phyloP scores from a whole-genome alignment of 208 protist genomes.

The Trypanosoma caninum region DNA sequence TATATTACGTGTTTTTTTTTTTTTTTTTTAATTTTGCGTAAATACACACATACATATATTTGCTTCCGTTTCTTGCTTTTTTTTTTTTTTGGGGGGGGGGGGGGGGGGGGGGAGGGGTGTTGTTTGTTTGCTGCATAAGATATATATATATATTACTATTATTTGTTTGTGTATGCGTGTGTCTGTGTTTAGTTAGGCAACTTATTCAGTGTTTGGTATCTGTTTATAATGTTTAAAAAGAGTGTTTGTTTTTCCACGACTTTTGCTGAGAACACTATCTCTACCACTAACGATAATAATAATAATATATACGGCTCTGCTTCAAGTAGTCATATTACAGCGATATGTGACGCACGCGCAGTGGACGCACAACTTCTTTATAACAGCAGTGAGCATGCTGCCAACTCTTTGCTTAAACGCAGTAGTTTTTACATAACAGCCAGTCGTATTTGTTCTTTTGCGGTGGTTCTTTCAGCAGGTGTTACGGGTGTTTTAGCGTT shows the following conservation, averaged over 20 bases:
- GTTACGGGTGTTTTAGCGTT: constrained; percentile 24
- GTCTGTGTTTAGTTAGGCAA: too few species aligned
- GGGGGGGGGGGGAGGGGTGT: background rate
- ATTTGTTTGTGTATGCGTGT: too few species aligned
- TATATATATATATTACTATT: too few species aligned
- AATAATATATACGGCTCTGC: background rate
- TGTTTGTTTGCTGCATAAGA: too few species aligned
- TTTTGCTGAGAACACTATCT: too few species aligned
- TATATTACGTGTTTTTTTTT: background rate
- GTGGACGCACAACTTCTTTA: constrained; percentile 53
- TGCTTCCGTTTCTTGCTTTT: background rate
- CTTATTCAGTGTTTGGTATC: too few species aligned
- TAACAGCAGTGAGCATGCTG: constrained; percentile 34
- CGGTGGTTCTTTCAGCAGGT: constrained; percentile 15
- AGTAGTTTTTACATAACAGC: constrained; percentile 16
- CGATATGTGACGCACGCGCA: constrained; percentile 17
- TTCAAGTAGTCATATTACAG: background rate
- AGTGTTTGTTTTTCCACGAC: too few species aligned
- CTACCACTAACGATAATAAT: background rate
- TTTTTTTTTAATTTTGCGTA: background rate
- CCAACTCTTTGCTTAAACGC: constrained; percentile 18
- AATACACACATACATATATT: background rate
- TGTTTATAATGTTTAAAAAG: too few species aligned
- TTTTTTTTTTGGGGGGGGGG: background rate
- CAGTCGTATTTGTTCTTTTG: constrained; percentile 16